These are phyloP conservation scores for Didymella keratinophila DNA, from an alignment of 2,329 filamentous ascomycete genomes.

Conservation along the genomic window DNA sequence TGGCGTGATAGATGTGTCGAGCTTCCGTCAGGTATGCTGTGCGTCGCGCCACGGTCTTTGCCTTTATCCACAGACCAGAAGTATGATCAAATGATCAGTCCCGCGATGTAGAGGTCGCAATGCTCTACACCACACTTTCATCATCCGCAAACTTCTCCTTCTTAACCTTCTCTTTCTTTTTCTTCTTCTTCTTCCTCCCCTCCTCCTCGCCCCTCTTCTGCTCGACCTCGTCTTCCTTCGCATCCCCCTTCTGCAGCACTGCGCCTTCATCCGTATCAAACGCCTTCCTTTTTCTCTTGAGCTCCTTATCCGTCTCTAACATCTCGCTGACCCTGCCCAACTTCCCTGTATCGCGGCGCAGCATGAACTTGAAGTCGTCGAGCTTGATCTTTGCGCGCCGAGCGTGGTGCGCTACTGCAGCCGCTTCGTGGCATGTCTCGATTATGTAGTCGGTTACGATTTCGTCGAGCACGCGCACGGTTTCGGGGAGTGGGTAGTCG, in stretches of 20 bases:
- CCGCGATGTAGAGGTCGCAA: not conserved
- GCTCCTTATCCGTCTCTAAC: slow-evolving; percentile 84
- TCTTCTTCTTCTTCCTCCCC: slow-evolving; percentile 27
- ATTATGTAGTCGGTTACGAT: slow-evolving; percentile 94
- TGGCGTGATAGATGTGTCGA: not conserved
- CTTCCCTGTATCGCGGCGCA: slow-evolving; percentile 84
- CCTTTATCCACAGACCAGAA: too few species aligned
- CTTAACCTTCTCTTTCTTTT: slow-evolving; percentile 28
- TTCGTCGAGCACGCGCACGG: slow-evolving; percentile 87
- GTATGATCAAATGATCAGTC: not conserved
- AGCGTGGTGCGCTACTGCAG: slow-evolving; percentile 82
- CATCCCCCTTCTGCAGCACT: slow-evolving; percentile 55
- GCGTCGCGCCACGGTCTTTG: not conserved
- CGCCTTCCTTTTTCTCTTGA: slow-evolving; percentile 82
- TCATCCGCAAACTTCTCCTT: slow-evolving; percentile 26
- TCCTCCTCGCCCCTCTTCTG: slow-evolving; percentile 13
- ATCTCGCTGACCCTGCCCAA: slow-evolving; percentile 90
- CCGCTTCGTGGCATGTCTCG: slow-evolving; percentile 89
- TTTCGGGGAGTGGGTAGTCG: slow-evolving; percentile 79
- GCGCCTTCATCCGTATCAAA: slow-evolving; percentile 73
- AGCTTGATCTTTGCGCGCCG: slow-evolving; percentile 97
- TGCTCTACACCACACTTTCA: slow-evolving; percentile 16
- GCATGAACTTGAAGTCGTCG: slow-evolving; percentile 95
- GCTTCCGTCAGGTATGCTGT: not conserved
- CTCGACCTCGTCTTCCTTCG: slow-evolving; percentile 14